Conservation (phyloP, 176 grass and related monocot species). For the Alopecurus myosuroides region DNA sequence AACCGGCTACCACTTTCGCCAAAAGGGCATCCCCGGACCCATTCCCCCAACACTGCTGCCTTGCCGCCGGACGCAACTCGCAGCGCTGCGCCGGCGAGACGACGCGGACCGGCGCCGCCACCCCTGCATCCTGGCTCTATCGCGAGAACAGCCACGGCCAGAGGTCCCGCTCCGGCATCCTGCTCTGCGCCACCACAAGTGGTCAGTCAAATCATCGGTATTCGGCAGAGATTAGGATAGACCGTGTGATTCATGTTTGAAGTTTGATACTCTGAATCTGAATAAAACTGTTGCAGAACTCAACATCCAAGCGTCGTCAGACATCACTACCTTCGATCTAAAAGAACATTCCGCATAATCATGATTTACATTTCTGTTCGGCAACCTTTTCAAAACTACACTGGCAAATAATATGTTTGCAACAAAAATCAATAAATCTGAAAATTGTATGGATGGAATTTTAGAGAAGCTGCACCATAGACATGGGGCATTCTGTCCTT, state of each 20-base stretch:
- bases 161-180: neutral
- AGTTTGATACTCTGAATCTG: neutral
- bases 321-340: neutral
- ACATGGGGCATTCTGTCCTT: neutral
- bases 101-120: neutral
- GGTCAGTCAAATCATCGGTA: neutral
- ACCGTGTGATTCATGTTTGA: neutral
- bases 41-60: neutral
- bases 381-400: too few relatives aligned
- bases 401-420: too few relatives aligned
- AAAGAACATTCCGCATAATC: neutral
- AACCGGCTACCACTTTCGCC: too few relatives aligned
- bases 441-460: neutral
- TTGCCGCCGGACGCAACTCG: neutral
- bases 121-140: neutral
- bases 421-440: too few relatives aligned
- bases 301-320: neutral
- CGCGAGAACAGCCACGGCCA: neutral
- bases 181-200: too few relatives aligned
- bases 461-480: neutral
- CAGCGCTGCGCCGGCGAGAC: neutral
- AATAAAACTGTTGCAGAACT: neutral
- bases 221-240: neutral
- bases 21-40: too few relatives aligned
- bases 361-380: neutral